Percentiles rank a stretch among this genome's conserved stretches.
phyloP scores from a whole-genome alignment of 768 basidiomycete genomes.

The Psilocybe sp. region DNA sequence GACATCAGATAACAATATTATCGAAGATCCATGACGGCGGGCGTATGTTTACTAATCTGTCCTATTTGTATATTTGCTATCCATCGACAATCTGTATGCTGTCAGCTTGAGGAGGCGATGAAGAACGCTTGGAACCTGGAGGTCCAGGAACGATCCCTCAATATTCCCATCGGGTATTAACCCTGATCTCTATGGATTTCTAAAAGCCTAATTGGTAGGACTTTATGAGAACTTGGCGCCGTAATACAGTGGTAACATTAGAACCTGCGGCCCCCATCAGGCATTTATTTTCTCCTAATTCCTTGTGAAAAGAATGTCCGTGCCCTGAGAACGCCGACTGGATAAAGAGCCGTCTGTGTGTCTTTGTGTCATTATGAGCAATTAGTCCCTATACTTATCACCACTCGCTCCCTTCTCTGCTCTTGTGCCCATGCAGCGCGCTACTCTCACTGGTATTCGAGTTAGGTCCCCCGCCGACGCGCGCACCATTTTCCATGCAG shows the following conservation, averaged over 20 bases:
- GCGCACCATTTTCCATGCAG: constrained; percentile 71
- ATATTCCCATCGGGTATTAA: constrained; percentile 29
- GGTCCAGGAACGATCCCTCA: neutral
- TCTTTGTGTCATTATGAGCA: neutral
- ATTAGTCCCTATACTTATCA: constrained; percentile 1
- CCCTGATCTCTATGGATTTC: constrained; percentile 37
- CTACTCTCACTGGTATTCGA: constrained; percentile 49
- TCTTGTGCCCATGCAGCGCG: constrained; percentile 40
- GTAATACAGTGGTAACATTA: constrained; percentile 12
- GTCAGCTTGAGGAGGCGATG: too few relatives aligned
- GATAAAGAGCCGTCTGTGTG: constrained; percentile 23
- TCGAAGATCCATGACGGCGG: too few relatives aligned
- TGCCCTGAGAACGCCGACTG: constrained; percentile 29
- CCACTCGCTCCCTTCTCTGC: constrained; percentile 16
- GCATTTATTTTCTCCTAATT: constrained; percentile 31
- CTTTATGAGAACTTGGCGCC: constrained; percentile 35
- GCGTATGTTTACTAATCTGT: too few relatives aligned
- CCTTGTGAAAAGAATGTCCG: constrained; percentile 27
- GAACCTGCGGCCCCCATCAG: constrained; percentile 30
- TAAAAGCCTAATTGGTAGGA: constrained; percentile 41
- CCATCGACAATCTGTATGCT: too few relatives aligned
- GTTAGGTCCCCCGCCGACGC: constrained; percentile 52
- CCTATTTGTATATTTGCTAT: too few relatives aligned
- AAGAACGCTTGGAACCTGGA: neutral
- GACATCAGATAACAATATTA: too few relatives aligned